A percentile compares a stretch with the other conserved stretches of the same genome.
These are phyloP conservation scores for Moesziomyces sp. DNA, from an alignment of 1,284 basidiomycete genomes.

Conservation along the genomic window DNA sequence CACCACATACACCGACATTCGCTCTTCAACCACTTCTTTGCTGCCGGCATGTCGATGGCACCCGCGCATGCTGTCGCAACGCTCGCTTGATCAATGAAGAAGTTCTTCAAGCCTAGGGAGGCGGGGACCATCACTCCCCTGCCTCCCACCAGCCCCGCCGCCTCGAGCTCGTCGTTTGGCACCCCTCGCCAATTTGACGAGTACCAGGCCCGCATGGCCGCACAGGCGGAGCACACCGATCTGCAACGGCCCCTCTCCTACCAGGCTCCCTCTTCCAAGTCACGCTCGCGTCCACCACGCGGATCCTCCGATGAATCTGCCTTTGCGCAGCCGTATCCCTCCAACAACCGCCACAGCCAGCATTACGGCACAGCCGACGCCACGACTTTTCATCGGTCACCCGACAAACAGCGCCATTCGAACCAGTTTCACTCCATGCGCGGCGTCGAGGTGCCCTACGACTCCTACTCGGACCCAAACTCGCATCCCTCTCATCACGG, in stretches of 20 bases:
- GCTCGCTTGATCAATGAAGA: conserved; percentile 31
- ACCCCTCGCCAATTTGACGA: conserved; percentile 37
- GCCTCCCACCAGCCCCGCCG: conserved; percentile 31
- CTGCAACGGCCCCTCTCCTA: conserved; percentile 21
- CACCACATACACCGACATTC: not conserved
- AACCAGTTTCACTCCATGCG: not conserved
- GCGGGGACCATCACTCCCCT: conserved; percentile 46
- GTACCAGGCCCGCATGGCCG: conserved; percentile 35
- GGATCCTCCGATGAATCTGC: conserved; percentile 15
- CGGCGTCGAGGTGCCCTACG: conserved; percentile 11
- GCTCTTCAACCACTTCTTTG: not conserved
- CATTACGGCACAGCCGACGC: conserved; percentile 8
- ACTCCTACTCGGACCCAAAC: conserved; percentile 28
- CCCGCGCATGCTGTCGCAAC: not conserved
- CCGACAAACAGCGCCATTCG: conserved; percentile 19
- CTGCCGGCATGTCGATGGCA: conserved; percentile 11
- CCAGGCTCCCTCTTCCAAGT: conserved; percentile 14
- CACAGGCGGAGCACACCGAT: conserved; percentile 6
- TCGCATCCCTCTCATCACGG: conserved; percentile 6
- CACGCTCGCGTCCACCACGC: conserved; percentile 18
- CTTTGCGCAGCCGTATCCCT: conserved; percentile 9
- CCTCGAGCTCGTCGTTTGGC: conserved; percentile 25
- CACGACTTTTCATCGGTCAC: conserved; percentile 7
- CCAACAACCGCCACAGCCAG: conserved; percentile 25
- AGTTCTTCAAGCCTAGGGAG: conserved; percentile 45